phyloP scores from a whole-genome alignment of 1,284 basidiomycete species.

The Trichosporon ovoides region DNA sequence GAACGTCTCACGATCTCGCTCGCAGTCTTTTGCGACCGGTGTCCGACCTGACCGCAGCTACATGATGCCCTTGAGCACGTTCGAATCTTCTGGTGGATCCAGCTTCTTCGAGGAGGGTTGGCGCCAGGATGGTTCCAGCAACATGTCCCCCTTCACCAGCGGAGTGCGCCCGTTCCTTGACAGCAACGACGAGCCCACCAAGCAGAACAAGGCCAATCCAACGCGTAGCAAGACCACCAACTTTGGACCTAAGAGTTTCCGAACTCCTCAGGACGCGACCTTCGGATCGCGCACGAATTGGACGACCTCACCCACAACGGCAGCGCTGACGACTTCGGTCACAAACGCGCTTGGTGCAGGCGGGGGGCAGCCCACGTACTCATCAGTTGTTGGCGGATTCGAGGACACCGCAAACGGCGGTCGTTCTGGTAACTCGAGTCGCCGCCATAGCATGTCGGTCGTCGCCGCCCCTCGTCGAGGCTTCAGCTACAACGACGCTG shows the following conservation, averaged over 20 bases:
- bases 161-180: slow-evolving; percentile 24
- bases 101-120: slow-evolving; percentile 27
- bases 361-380: slow-evolving; percentile 21
- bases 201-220: neutral
- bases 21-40: slow-evolving; percentile 42
- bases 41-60: slow-evolving; percentile 36
- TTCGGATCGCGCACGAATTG: slow-evolving; percentile 25
- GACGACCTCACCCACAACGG: slow-evolving; percentile 24
- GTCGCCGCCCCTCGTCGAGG: slow-evolving; percentile 51
- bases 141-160: slow-evolving; percentile 43
- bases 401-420: slow-evolving; percentile 27
- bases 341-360: slow-evolving; percentile 28
- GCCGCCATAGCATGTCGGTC: slow-evolving; percentile 78
- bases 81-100: slow-evolving; percentile 22
- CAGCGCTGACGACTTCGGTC: slow-evolving; percentile 31
- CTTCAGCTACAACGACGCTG: slow-evolving; percentile 44
- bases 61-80: slow-evolving; percentile 30
- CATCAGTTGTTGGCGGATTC: slow-evolving; percentile 30
- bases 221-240: slow-evolving; percentile 7
- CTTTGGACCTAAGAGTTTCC: slow-evolving; percentile 19
- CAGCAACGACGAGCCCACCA: slow-evolving; percentile 1
- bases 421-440: slow-evolving; percentile 64
- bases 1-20: slow-evolving; percentile 40
- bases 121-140: slow-evolving; percentile 30
- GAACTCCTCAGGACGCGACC: slow-evolving; percentile 22